phyloP scores from a whole-genome alignment of 2,329 filamentous ascomycete genomes.

The Epichloe scottii region DNA sequence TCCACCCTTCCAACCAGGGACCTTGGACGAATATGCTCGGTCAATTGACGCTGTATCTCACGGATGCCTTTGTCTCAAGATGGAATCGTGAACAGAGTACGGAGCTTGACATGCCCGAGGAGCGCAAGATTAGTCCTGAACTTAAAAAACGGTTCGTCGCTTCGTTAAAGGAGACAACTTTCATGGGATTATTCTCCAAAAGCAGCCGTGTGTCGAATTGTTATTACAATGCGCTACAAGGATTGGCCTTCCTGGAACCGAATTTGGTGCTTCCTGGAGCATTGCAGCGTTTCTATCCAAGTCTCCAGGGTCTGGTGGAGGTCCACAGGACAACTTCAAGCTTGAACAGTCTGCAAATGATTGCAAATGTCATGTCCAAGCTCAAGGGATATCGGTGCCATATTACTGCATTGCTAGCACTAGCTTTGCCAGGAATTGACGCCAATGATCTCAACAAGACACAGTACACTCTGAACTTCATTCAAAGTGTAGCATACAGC shows the following conservation, averaged over 20 bases:
- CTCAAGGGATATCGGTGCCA: conserved; percentile 96
- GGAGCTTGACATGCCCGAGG: conserved; percentile 74
- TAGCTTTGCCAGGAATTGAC: conserved; percentile 90
- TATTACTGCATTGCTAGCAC: conserved; percentile 82
- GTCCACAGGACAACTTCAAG: conserved; percentile 94
- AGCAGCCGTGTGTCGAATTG: conserved; percentile 84
- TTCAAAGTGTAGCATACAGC: conserved; percentile 91
- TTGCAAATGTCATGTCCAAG: conserved; percentile 80
- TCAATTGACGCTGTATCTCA: conserved; percentile 82
- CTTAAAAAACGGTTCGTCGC: conserved; percentile 83
- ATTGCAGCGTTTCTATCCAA: conserved; percentile 90
- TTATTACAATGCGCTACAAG: conserved; percentile 81
- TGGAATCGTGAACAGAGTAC: conserved; percentile 94
- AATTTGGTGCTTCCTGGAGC: conserved; percentile 86
- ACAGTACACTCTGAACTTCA: conserved; percentile 84
- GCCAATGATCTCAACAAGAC: conserved; percentile 97
- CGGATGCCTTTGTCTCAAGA: conserved; percentile 92
- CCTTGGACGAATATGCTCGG: conserved; percentile 81
- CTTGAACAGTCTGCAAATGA: conserved; percentile 79
- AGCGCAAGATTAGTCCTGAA: conserved; percentile 66
- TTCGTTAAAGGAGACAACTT: conserved; percentile 81
- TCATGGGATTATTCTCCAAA: conserved; percentile 97
- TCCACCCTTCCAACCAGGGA: conserved; percentile 94
- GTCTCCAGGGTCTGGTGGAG: conserved; percentile 90
- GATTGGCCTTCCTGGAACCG: conserved; percentile 80